Base-by-base conservation (phyloP, 176 grass and related monocot genomes). In the Alopecurus myosuroides region DNA sequence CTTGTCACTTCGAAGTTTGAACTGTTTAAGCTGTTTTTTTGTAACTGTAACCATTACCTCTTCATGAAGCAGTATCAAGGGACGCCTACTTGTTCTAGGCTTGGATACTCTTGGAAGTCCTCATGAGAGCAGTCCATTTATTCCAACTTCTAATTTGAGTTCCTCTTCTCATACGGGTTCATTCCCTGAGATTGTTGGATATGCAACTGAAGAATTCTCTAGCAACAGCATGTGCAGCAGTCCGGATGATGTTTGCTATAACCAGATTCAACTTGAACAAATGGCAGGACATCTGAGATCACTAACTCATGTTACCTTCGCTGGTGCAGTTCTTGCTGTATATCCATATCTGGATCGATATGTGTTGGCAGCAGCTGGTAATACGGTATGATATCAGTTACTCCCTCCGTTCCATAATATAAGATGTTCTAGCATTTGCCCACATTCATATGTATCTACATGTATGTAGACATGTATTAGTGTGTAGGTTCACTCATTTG, bases 361-460 rank as follows among this genome's bases (percentile, higher is more conserved):
- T 96, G 76, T 99, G 45, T 85, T 99, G 89, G 97, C 97, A 83
- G 90, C 97, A 88, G 91, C 97, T 81, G 97, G 97, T 89, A 94
- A 92, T 85, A 76, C 72, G 88, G 97, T 99, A 92, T 89, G 87
- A 50, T 83, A 65, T 72, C 82, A 49, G 51, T 80, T 60, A n/a
- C n/a, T n/a, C n/a, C n/a, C n/a, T n/a, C n/a, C n/a, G n/a, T n/a
- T n/a, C n/a, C n/a, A n/a, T n/a, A n/a, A n/a, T n/a, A n/a, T n/a
- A n/a, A n/a, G n/a, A n/a, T n/a, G n/a, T n/a, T n/a, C n/a, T n/a
- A n/a, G n/a, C n/a, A n/a, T n/a, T n/a, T n/a, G n/a, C n/a, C n/a
- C n/a, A n/a, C n/a, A n/a, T n/a, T n/a, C n/a, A n/a, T n/a, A n/a
- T n/a, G n/a, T n/a, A n/a, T n/a, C n/a, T n/a, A n/a, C n/a, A n/a